These are phyloP conservation scores for Erodium chrysanthum DNA, from an alignment of 441 rosid species.

Conservation along the genomic window DNA sequence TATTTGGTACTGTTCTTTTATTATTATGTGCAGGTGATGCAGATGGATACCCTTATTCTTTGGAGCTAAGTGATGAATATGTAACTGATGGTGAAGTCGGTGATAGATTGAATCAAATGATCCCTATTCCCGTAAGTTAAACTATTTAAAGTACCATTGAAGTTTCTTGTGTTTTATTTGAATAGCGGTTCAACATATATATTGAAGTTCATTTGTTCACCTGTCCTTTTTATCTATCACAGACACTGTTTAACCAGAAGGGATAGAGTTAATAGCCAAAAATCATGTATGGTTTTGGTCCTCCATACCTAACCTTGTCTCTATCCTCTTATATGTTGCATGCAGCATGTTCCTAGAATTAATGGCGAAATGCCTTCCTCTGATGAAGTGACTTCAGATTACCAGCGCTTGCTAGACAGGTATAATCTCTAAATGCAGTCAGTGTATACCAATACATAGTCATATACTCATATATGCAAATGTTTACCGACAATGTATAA, in stretches of 20 bases:
- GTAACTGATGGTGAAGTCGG: slow-evolving; percentile 45
- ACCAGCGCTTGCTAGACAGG: slow-evolving; percentile 56
- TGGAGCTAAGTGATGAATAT: slow-evolving; percentile 39
- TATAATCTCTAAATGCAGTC: slow-evolving; percentile 13
- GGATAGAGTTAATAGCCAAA: neutral
- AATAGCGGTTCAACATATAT: neutral
- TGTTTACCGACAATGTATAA: too few relatives aligned
- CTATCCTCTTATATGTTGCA: slow-evolving; percentile 1
- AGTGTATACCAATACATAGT: too few relatives aligned
- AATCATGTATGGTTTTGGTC: neutral
- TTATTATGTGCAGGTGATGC: slow-evolving; percentile 35
- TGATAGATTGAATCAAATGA: slow-evolving; percentile 51
- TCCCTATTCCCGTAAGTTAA: slow-evolving; percentile 46
- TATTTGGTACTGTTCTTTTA: slow-evolving; percentile 16
- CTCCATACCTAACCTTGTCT: neutral
- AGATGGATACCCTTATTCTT: slow-evolving; percentile 39
- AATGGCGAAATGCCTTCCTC: slow-evolving; percentile 66
- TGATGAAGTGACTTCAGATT: slow-evolving; percentile 67
- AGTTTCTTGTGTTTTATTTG: neutral
- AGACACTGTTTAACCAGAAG: neutral
- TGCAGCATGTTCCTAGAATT: slow-evolving; percentile 58
- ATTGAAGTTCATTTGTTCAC: neutral
- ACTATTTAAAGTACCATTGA: neutral
- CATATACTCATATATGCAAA: too few relatives aligned
- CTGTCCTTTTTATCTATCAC: neutral